Conservation (phyloP, 1,284 basidiomycete species). For the Leccinum pachyderme region DNA sequence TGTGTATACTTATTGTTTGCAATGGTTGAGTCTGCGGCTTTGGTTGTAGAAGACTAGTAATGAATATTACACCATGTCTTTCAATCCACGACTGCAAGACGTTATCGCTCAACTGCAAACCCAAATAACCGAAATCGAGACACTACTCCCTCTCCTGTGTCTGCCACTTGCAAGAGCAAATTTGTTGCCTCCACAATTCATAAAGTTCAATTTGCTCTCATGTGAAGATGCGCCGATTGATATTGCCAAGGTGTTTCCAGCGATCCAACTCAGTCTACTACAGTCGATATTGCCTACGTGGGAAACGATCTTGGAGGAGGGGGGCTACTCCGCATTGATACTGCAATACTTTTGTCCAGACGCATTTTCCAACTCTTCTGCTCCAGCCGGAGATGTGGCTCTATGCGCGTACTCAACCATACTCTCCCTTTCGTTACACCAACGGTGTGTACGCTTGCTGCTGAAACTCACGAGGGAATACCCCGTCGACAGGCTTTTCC, state of each 20-base stretch:
- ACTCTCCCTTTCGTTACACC: slow-evolving; percentile 47
- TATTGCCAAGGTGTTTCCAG: slow-evolving; percentile 49
- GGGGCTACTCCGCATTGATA: slow-evolving; percentile 42
- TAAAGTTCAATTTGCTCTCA: slow-evolving; percentile 33
- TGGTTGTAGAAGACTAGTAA: not conserved
- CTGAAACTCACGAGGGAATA: slow-evolving; percentile 56
- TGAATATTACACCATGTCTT: not conserved
- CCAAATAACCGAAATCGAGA: slow-evolving; percentile 48
- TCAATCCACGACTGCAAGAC: slow-evolving; percentile 31
- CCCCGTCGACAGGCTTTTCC: slow-evolving; percentile 66
- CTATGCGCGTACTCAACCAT: slow-evolving; percentile 61
- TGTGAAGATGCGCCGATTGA: slow-evolving; percentile 14
- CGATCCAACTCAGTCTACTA: slow-evolving; percentile 63
- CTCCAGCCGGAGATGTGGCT: slow-evolving; percentile 52
- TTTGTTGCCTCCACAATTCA: slow-evolving; percentile 57
- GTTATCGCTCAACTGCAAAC: slow-evolving; percentile 50
- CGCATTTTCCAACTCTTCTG: slow-evolving; percentile 47
- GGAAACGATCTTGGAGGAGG: slow-evolving; percentile 54
- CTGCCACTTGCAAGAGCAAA: slow-evolving; percentile 55
- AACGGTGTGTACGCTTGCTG: slow-evolving; percentile 52
- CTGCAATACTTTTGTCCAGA: slow-evolving; percentile 74
- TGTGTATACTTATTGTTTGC: not conserved
- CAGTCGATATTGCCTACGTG: slow-evolving; percentile 68
- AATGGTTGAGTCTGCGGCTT: not conserved
- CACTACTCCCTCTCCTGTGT: slow-evolving; percentile 54